Conservation (phyloP, 1,284 basidiomycete genomes). For the Takashimella koratensis region DNA sequence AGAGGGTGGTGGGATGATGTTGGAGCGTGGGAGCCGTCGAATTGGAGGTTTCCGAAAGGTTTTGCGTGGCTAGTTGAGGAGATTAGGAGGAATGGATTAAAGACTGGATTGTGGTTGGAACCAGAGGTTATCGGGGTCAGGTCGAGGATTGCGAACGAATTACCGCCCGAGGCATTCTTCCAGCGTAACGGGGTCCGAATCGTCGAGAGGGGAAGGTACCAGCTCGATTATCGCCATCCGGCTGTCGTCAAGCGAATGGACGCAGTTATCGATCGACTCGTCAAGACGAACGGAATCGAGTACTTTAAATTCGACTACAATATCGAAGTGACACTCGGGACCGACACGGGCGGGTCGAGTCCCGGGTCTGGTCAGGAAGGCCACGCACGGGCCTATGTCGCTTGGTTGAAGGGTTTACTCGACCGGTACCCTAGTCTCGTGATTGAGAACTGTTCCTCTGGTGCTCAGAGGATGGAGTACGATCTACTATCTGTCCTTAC, state of each 20-base stretch:
- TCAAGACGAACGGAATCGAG: not conserved
- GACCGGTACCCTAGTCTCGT: slow-evolving; percentile 5
- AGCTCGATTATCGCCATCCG: slow-evolving; percentile 7
- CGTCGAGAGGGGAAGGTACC: slow-evolving; percentile 4
- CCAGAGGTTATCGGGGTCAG: slow-evolving; percentile 7
- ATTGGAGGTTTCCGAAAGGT: slow-evolving; percentile 2
- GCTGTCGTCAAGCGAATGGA: slow-evolving; percentile 1
- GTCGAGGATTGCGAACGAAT: not conserved
- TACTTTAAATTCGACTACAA: slow-evolving; percentile 11
- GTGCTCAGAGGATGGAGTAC: slow-evolving; percentile 4
- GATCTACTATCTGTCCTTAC: slow-evolving; percentile 3
- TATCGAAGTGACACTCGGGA: slow-evolving; percentile 6
- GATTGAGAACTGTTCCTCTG: slow-evolving; percentile 8
- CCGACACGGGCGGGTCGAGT: slow-evolving; percentile 2
- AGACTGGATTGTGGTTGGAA: slow-evolving; percentile 4
- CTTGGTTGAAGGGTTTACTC: slow-evolving; percentile 1
- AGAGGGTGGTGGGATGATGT: slow-evolving; percentile 8
- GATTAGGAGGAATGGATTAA: slow-evolving; percentile 1
- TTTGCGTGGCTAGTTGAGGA: slow-evolving; percentile 3
- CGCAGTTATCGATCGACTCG: slow-evolving; percentile 1
- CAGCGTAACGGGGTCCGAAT: slow-evolving; percentile 1
- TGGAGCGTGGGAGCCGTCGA: slow-evolving; percentile 6
- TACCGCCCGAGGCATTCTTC: slow-evolving; percentile 1
- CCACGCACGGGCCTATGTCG: slow-evolving; percentile 3
- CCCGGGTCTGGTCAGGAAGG: slow-evolving; percentile 1